Percentiles rank a stretch among this genome's conserved stretches.
These are phyloP conservation scores for Globisporangium cystogenes DNA, from an alignment of 352 stramenopile species.

Conservation along the genomic window DNA sequence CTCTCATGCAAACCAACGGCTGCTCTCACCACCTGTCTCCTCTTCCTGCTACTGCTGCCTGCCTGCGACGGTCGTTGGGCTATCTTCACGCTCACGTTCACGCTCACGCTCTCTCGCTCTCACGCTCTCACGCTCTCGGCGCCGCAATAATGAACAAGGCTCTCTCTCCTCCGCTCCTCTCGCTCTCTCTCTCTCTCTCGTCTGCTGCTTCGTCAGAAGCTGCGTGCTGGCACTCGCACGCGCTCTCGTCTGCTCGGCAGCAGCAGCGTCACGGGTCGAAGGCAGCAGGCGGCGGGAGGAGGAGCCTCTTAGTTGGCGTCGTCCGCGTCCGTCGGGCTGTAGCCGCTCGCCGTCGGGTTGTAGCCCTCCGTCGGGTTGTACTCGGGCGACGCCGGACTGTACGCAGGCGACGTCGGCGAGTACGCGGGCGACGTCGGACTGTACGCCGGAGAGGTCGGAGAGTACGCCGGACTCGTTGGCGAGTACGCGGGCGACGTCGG, in stretches of 20 bases:
- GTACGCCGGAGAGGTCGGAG: conserved; percentile 53
- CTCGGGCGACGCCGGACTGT: conserved; percentile 38
- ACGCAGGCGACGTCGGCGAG: conserved; percentile 49
- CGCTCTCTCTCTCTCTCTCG: no score
- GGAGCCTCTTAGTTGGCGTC: conserved; percentile 24
- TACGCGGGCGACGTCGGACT: conserved; percentile 47
- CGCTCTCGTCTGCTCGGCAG: conserved; percentile 1
- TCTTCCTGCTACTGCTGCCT: background rate
- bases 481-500: conserved; percentile 52
- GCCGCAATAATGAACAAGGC: background rate
- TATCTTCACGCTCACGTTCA: background rate
- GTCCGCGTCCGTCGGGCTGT: conserved; percentile 66
- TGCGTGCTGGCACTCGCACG: no score
- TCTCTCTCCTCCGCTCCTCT: background rate
- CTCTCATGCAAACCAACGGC: background rate
- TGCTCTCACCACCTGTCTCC: background rate
- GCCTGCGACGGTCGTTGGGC: no score
- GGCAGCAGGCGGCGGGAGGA: background rate
- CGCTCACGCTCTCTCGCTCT: background rate
- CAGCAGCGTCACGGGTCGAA: no score
- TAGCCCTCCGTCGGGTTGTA: conserved; percentile 43
- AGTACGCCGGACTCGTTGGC: conserved; percentile 56
- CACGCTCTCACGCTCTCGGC: background rate
- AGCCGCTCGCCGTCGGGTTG: conserved; percentile 65
- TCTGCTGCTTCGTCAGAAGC: no score